Evolutionary conservation across 129 eudicot genomes (phyloP).

Genomic region (Flaveria trinervia): DNA sequence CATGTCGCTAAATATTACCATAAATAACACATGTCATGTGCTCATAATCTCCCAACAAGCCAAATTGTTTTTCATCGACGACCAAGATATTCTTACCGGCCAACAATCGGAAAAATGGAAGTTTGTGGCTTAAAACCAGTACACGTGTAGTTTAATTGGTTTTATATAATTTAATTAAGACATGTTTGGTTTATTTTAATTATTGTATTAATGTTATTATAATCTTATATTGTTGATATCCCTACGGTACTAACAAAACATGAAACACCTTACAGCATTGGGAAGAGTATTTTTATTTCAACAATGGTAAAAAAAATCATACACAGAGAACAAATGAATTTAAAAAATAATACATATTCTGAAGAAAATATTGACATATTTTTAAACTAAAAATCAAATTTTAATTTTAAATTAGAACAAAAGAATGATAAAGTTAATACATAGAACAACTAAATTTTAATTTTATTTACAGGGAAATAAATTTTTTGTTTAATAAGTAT

Average conservation of each 20-base stretch:
- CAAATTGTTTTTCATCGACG: constrained; percentile 30
- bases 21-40: constrained; percentile 40
- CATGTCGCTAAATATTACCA: constrained; percentile 30
- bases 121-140: constrained; percentile 22
- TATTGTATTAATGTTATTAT: background rate
- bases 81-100: constrained; percentile 29
- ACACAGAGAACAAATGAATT: too few species aligned
- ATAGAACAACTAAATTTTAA: too few species aligned
- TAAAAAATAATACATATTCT: too few species aligned
- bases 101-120: constrained; percentile 21
- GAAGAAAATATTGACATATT: too few species aligned
- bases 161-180: background rate
- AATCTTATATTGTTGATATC: background rate
- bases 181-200: background rate
- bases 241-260: background rate
- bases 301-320: background rate
- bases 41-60: constrained; percentile 36
- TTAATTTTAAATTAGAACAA: too few species aligned
- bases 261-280: background rate
- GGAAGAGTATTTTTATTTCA: background rate
- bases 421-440: too few species aligned
- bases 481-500: too few species aligned
- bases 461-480: too few species aligned
- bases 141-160: background rate
- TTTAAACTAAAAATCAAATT: too few species aligned